Conservation (phyloP, 176 grass and related monocot genomes). For the Chloris gayana region DNA sequence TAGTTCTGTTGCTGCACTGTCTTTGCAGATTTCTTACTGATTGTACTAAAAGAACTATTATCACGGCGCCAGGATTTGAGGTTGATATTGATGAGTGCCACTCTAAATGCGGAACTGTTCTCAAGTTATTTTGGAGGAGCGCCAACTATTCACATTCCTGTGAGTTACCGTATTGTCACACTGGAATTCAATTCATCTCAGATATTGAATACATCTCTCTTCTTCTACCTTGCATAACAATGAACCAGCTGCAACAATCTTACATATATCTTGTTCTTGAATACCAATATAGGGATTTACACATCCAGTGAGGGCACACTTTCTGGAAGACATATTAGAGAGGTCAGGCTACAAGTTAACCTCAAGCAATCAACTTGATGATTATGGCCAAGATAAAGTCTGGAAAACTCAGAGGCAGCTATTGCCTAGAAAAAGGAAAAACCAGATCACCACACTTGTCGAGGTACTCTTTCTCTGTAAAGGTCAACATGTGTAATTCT, state of each 20-base stretch:
- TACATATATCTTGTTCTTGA: conserved; percentile 27
- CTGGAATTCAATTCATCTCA: conserved; percentile 23
- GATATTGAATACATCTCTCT: conserved; percentile 9
- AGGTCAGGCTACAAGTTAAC: conserved; percentile 91
- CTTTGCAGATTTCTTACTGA: conserved; percentile 94
- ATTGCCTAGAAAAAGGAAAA: conserved; percentile 90
- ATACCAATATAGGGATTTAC: conserved; percentile 75
- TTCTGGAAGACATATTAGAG: conserved; percentile 98
- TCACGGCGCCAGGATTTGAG: conserved; percentile 83
- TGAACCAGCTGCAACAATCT: conserved; percentile 21
- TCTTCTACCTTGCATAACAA: conserved; percentile 21
- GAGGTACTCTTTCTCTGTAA: conserved; percentile 62
- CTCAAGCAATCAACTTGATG: conserved; percentile 90
- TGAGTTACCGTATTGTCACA: conserved; percentile 53
- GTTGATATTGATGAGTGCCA: conserved; percentile 99
- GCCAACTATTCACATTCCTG: conserved; percentile 91
- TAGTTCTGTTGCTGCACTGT: background rate
- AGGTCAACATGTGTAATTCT: conserved; percentile 3
- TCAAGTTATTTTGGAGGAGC: conserved; percentile 95
- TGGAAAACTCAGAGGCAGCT: conserved; percentile 97
- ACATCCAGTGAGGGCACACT: conserved; percentile 86
- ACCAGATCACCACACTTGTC: conserved; percentile 86
- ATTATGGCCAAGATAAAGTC: conserved; percentile 99
- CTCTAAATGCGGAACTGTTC: conserved; percentile 94
- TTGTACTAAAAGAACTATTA: conserved; percentile 91